Percentiles rank a stretch among this genome's conserved stretches.
phyloP scores from a whole-genome alignment of 1,284 basidiomycete species.

The Psilocybe mexicana region DNA sequence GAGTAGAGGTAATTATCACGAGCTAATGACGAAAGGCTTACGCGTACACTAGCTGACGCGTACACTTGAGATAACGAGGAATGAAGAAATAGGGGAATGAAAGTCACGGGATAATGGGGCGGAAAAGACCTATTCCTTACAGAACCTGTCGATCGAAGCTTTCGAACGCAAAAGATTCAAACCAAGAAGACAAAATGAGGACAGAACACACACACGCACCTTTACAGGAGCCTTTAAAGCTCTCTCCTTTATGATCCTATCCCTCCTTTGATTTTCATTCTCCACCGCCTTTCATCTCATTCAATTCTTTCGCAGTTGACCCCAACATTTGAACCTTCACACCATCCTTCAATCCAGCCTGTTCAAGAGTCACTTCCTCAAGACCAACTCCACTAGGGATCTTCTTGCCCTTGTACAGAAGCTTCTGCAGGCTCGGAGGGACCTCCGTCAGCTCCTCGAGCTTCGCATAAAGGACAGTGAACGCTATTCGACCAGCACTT shows the following conservation, averaged over 20 bases:
- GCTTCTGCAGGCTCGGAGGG: slow-evolving; percentile 64
- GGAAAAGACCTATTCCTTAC: too few species aligned
- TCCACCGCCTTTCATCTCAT: slow-evolving; percentile 55
- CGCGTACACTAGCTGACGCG: too few species aligned
- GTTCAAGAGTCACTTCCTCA: slow-evolving; percentile 41
- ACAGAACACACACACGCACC: slow-evolving; percentile 35
- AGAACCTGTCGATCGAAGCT: slow-evolving; percentile 59
- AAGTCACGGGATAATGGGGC: too few species aligned
- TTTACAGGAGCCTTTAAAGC: slow-evolving; percentile 58
- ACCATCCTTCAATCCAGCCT: slow-evolving; percentile 62
- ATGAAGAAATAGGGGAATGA: too few species aligned
- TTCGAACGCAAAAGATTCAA: background rate
- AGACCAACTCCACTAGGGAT: slow-evolving; percentile 27
- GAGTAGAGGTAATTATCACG: too few species aligned
- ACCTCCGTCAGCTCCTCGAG: slow-evolving; percentile 66
- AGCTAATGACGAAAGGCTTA: too few species aligned
- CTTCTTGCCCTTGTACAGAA: slow-evolving; percentile 72
- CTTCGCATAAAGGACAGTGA: slow-evolving; percentile 41
- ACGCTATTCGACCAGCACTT: too few species aligned
- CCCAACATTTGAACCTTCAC: slow-evolving; percentile 70
- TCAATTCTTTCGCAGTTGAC: slow-evolving; percentile 56
- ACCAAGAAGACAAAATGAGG: background rate
- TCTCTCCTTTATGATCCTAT: slow-evolving; percentile 59
- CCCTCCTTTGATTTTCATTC: slow-evolving; percentile 53
- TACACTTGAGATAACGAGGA: too few species aligned